Evolutionary conservation across 2,329 filamentous ascomycete species (phyloP).

Genomic region (Pleurostoma richardsiae): DNA sequence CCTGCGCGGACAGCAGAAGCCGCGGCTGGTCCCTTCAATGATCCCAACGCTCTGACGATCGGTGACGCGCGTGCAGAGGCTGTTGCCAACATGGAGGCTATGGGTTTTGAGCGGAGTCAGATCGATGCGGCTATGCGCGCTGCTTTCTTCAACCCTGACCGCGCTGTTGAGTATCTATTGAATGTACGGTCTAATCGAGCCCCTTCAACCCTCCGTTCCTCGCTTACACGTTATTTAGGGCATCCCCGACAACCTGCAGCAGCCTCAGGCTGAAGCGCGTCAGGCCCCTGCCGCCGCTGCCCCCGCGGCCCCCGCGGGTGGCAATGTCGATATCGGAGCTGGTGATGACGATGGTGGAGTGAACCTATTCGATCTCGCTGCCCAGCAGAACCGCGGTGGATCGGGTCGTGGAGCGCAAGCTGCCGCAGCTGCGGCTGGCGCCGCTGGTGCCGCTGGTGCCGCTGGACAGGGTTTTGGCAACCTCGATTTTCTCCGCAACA

Average conservation of each 20-base stretch:
- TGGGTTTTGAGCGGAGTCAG: slow-evolving; percentile 87
- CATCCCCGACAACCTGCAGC: slow-evolving; percentile 79
- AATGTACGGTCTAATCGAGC: slow-evolving; percentile 51
- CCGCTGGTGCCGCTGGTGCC: slow-evolving; percentile 35
- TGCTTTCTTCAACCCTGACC: slow-evolving; percentile 94
- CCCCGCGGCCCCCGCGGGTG: slow-evolving; percentile 28
- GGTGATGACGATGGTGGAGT: slow-evolving; percentile 63
- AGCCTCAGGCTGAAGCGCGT: slow-evolving; percentile 30
- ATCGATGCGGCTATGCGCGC: slow-evolving; percentile 94
- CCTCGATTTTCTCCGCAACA: slow-evolving; percentile 89
- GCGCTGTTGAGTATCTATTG: slow-evolving; percentile 92
- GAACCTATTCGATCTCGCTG: slow-evolving; percentile 91
- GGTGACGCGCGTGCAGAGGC: slow-evolving; percentile 77
- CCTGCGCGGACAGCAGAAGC: slow-evolving; percentile 34
- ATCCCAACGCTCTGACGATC: slow-evolving; percentile 79
- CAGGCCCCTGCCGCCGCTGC: slow-evolving; percentile 34
- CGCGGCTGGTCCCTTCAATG: slow-evolving; percentile 47
- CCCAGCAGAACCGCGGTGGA: slow-evolving; percentile 58
- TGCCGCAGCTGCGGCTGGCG: slow-evolving; percentile 45
- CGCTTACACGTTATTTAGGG: slow-evolving; percentile 48
- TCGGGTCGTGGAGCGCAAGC: slow-evolving; percentile 36
- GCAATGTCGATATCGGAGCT: slow-evolving; percentile 32
- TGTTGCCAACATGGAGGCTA: slow-evolving; percentile 90
- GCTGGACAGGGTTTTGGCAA: slow-evolving; percentile 60
- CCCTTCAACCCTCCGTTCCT: background rate